phyloP scores from a whole-genome alignment of 306 rosid species.

The Ammopiptanthus mongolicus region DNA sequence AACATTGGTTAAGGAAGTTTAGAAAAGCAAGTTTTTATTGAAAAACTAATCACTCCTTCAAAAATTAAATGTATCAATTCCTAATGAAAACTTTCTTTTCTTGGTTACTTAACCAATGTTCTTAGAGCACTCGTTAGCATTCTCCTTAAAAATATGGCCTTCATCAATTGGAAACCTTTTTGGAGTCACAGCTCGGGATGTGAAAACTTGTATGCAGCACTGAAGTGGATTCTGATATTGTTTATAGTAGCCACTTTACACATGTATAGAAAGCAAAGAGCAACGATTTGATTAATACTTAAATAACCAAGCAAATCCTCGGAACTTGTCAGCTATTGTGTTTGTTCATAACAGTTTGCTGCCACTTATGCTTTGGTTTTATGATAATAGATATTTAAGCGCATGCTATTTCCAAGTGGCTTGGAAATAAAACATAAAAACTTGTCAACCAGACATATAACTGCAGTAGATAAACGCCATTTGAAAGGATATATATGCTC shows the following conservation, averaged over 20 bases:
- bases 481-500: neutral
- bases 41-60: no score
- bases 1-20: no score
- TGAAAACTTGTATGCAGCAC: slow-evolving; percentile 1
- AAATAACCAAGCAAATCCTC: neutral
- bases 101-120: no score
- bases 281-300: neutral
- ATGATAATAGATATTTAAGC: neutral
- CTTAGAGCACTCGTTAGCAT: no score
- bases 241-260: neutral
- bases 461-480: neutral
- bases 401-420: neutral
- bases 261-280: neutral
- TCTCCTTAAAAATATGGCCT: neutral
- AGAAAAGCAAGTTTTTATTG: no score
- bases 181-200: neutral
- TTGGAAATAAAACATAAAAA: neutral
- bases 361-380: slow-evolving; percentile 4
- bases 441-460: neutral
- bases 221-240: neutral
- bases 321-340: neutral
- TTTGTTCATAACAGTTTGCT: neutral
- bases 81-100: no score
- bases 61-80: no score
- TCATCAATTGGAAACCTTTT: neutral